phyloP scores from a whole-genome alignment of 257 asterid species.

The Solanum acaule region DNA sequence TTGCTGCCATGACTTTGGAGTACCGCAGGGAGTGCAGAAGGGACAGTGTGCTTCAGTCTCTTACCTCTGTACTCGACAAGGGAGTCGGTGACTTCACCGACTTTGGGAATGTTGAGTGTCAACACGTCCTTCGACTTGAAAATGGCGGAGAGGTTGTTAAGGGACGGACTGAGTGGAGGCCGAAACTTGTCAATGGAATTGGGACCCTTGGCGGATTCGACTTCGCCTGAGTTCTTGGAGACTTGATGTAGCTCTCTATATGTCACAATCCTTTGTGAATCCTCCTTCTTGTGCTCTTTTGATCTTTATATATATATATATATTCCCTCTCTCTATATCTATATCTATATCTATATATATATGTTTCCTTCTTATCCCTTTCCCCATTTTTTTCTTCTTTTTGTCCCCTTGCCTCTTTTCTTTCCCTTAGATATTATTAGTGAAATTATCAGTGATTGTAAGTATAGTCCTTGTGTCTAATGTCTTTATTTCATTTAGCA shows the following conservation, averaged over 20 bases:
- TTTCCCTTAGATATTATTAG: background rate
- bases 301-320: background rate
- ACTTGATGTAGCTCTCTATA: conserved; percentile 12
- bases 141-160: conserved; percentile 81
- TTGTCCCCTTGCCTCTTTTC: background rate
- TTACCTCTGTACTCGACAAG: conserved; percentile 49
- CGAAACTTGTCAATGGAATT: conserved; percentile 36
- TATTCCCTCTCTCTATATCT: background rate
- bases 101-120: conserved; percentile 59
- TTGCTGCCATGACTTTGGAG: conserved; percentile 72
- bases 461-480: background rate
- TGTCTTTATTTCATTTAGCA: background rate
- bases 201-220: conserved; percentile 35
- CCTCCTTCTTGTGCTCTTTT: conserved; percentile 2
- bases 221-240: conserved; percentile 16
- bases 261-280: conserved; percentile 12
- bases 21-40: conserved; percentile 93
- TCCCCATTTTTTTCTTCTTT: background rate
- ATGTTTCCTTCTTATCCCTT: background rate
- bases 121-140: conserved; percentile 85
- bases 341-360: background rate
- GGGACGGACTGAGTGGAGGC: conserved; percentile 91
- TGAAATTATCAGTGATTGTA: background rate
- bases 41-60: conserved; percentile 94
- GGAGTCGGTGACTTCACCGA: conserved; percentile 25